A percentile compares a stretch with the other conserved stretches of the same genome.
These are phyloP conservation scores for Populus tomentosa DNA, from an alignment of 441 rosid species.

Conservation along the genomic window DNA sequence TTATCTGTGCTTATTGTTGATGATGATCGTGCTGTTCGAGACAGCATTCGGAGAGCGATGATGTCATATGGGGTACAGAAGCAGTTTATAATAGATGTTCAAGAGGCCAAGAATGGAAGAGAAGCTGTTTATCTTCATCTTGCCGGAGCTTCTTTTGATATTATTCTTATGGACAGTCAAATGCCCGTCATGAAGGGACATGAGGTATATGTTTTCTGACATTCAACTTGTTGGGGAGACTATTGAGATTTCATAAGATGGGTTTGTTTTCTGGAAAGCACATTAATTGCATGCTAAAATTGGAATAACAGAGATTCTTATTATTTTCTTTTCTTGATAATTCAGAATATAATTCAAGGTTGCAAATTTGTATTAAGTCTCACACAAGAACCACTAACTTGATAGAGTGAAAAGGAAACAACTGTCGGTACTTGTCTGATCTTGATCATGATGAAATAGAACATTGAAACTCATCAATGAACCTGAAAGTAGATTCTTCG, in stretches of 20 bases:
- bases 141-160: background rate
- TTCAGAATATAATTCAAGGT: too few species aligned
- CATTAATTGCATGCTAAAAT: too few species aligned
- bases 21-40: background rate
- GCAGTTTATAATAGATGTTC: background rate
- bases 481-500: too few species aligned
- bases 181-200: background rate
- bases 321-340: too few species aligned
- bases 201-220: background rate
- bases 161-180: background rate
- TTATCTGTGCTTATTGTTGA: background rate
- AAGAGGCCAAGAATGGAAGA: background rate
- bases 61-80: background rate
- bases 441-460: too few species aligned
- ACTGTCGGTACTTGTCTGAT: background rate
- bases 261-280: too few species aligned
- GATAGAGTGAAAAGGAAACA: background rate
- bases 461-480: too few species aligned
- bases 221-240: background rate
- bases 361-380: too few species aligned
- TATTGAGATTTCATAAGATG: too few species aligned
- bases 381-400: background rate
- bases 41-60: background rate
- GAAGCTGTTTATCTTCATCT: constrained; percentile 1
- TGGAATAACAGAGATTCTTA: too few species aligned